These are phyloP conservation scores for Trichoderma afroharzianum DNA, from an alignment of 2,329 filamentous ascomycete genomes.

Conservation along the genomic window DNA sequence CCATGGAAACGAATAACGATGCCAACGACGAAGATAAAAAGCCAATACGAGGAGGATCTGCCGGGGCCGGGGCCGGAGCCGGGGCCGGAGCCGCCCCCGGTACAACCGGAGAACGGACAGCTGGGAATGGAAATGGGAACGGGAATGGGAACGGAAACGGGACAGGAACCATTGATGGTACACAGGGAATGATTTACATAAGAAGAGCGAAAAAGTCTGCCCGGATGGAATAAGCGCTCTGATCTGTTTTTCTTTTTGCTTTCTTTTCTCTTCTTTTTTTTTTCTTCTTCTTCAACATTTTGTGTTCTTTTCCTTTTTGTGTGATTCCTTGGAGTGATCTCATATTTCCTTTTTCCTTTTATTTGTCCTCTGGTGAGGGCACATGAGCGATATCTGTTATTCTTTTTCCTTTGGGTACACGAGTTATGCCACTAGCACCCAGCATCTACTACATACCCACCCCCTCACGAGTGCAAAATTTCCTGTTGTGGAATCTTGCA, in stretches of 20 bases:
- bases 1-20: constrained; percentile 17
- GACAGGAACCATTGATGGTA: not conserved
- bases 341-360: not conserved
- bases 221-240: not conserved
- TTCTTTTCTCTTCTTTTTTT: not conserved
- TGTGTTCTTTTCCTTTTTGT: not conserved
- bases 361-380: not conserved
- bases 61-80: not conserved
- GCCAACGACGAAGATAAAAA: constrained; percentile 16
- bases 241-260: not conserved
- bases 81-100: not conserved
- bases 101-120: not conserved
- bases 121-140: not conserved
- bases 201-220: constrained; percentile 14
- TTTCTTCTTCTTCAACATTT: not conserved
- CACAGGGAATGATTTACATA: constrained; percentile 17
- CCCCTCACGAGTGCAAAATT: not conserved
- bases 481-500: not conserved
- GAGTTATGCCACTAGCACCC: not conserved
- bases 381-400: not conserved
- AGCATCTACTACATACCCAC: not conserved
- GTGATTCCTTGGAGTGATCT: not conserved
- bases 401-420: not conserved
- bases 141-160: not conserved
- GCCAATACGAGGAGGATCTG: not conserved